Percentiles rank a stretch among this genome's conserved stretches.
phyloP scores from a whole-genome alignment of 2,329 filamentous ascomycete genomes.

The Aspergillus candidus region DNA sequence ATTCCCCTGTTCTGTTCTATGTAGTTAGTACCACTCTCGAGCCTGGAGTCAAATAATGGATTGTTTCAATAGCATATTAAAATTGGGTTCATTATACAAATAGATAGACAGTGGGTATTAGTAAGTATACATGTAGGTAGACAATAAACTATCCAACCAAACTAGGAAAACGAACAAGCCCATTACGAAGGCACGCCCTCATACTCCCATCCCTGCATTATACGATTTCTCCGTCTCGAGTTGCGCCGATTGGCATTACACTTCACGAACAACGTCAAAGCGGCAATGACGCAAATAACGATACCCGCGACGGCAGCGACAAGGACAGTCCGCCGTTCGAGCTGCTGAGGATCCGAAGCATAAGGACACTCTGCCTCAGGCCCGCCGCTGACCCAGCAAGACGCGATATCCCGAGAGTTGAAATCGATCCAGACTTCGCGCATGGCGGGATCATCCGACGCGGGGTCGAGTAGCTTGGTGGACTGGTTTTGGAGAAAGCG shows the following conservation, averaged over 20 bases:
- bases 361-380: constrained; percentile 56
- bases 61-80: too few species aligned
- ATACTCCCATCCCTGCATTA: constrained; percentile 57
- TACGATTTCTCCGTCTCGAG: constrained; percentile 46
- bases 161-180: neutral
- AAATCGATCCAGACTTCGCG: constrained; percentile 53
- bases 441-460: constrained; percentile 21
- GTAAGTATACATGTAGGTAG: neutral
- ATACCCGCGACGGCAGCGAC: constrained; percentile 58
- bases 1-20: neutral
- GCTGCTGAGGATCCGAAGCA: constrained; percentile 35
- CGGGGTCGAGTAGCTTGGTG: constrained; percentile 19
- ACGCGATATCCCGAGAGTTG: constrained; percentile 51
- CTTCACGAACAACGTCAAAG: constrained; percentile 58
- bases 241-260: constrained; percentile 56
- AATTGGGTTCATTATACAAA: too few species aligned
- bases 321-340: constrained; percentile 46
- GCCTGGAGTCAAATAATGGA: too few species aligned
- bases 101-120: too few species aligned
- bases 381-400: constrained; percentile 57
- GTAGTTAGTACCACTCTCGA: too few species aligned
- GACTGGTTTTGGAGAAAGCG: constrained; percentile 32
- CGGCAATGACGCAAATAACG: constrained; percentile 56
- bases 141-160: neutral
- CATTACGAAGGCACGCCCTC: constrained; percentile 56